Evolutionary conservation across 305 asterid species (phyloP), one percentile per base, ranked within the genome.

Genomic region (Solanum hybrid): DNA sequence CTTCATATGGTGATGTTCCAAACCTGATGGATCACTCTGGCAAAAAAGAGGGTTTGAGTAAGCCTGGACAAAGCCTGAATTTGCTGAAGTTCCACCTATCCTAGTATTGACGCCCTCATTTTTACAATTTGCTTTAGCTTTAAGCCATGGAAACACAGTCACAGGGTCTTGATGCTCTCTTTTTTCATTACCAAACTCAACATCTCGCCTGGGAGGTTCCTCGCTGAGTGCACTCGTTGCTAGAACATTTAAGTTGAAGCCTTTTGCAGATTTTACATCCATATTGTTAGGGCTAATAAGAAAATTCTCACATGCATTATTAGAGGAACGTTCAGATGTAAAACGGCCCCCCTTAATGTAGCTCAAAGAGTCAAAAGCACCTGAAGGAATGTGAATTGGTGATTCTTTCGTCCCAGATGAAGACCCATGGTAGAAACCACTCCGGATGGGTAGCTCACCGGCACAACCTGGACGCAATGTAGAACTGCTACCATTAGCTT

Each of bases 111-210:
- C 51, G 80, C 84, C 90, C 90, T 91, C 95, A 89, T 69, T 88
- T 79, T 69, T 92, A 85, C 75, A 77, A 46, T 87, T 91, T 10
- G 94, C 93, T 92, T 92, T 95, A 79, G 90, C 88, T 88, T 91
- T 94, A 73, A 97, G 96, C 99, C 99, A 97, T 80, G 99, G 97
- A 91, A 96, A 92, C 14, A 89, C 87, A 7, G 94, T 37, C 10
- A 69, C 89, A 84, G 90, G 91, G 71, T 86, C 92, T 89, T 92
- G 94, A 20, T 90, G 90, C 91, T 91, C 92, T 82, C 89, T 40
- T 64, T 90, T 93, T 78, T 80, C 95, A 88, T 94, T 92, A 17
- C 76, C 87, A 38, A 29, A n/a, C 91, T 89, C 92, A 82, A 91
- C 90, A 93, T 93, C 95, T 82, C 88, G 94, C 88, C 76, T 37